Conservation (phyloP, 495 filamentous ascomycete species). For the Hypoxylon rickii region DNA sequence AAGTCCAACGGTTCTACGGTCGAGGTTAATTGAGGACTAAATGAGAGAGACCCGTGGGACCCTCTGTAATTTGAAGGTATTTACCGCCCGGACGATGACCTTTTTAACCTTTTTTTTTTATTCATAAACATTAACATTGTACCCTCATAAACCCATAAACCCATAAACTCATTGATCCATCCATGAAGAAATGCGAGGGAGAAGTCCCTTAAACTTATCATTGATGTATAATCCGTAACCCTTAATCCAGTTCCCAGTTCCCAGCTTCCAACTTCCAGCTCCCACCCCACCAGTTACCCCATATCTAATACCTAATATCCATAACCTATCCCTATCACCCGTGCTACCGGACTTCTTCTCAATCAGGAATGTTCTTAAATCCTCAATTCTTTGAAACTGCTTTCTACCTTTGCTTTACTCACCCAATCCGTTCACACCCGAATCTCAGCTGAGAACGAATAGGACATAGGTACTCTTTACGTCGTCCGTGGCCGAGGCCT, state of each 20-base stretch:
- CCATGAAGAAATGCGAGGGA: no score
- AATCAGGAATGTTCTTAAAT: slow-evolving; percentile 33
- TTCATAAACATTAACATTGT: not conserved
- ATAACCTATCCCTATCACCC: not conserved
- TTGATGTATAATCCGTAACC: no score
- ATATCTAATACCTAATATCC: not conserved
- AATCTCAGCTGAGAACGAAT: slow-evolving; percentile 1
- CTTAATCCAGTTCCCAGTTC: no score
- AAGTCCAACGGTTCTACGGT: slow-evolving; percentile 1
- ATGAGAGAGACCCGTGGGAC: not conserved
- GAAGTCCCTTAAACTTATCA: no score
- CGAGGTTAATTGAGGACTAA: slow-evolving; percentile 21
- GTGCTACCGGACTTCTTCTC: slow-evolving; percentile 30
- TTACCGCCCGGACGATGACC: not conserved
- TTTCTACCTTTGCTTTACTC: slow-evolving; percentile 1
- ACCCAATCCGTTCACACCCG: not conserved
- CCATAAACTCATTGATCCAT: no score
- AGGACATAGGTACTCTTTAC: no score
- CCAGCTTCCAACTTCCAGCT: no score
- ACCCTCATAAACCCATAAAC: no score
- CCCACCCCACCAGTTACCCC: no score
- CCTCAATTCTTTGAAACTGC: not conserved
- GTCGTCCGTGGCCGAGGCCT: slow-evolving; percentile 13
- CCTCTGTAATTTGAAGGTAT: slow-evolving; percentile 6
- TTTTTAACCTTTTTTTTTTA: slow-evolving; percentile 6